Percentiles rank a stretch among this genome's conserved stretches.
phyloP scores from a whole-genome alignment of 148 eudicot genomes.

The Rhododendron henanense region DNA sequence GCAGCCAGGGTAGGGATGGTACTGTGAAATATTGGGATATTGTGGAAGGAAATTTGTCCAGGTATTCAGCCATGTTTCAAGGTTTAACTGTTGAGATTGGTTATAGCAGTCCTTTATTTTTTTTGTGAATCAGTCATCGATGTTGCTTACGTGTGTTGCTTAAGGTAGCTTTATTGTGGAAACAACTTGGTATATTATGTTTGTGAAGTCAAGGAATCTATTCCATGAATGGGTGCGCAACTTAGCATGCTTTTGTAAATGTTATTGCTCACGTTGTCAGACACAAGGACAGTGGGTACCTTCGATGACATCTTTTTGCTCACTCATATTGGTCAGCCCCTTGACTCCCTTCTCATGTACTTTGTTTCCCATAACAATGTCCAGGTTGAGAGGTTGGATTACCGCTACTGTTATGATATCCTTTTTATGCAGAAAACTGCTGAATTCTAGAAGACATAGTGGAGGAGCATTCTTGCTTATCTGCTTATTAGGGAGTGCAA shows the following conservation, averaged over 20 bases:
- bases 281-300: background rate
- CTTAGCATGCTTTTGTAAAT: background rate
- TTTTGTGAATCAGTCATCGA: background rate
- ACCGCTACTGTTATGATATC: background rate
- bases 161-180: background rate
- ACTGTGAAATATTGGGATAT: constrained; percentile 75
- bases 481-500: background rate
- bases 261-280: background rate
- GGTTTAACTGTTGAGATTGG: background rate
- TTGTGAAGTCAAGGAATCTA: background rate
- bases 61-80: constrained; percentile 26
- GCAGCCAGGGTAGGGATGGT: constrained; percentile 92
- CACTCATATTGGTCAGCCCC: background rate
- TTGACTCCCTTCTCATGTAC: background rate
- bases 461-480: background rate
- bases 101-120: background rate
- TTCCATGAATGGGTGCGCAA: background rate
- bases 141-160: background rate
- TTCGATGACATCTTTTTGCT: background rate
- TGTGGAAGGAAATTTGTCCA: constrained; percentile 63
- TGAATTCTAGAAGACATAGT: background rate
- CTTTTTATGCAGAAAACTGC: background rate
- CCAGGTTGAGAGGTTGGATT: background rate
- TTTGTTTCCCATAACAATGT: background rate
- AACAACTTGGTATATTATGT: background rate